Evolutionary conservation across 306 rosid genomes (phyloP).

Genomic region (Cicer pinnatifidum): DNA sequence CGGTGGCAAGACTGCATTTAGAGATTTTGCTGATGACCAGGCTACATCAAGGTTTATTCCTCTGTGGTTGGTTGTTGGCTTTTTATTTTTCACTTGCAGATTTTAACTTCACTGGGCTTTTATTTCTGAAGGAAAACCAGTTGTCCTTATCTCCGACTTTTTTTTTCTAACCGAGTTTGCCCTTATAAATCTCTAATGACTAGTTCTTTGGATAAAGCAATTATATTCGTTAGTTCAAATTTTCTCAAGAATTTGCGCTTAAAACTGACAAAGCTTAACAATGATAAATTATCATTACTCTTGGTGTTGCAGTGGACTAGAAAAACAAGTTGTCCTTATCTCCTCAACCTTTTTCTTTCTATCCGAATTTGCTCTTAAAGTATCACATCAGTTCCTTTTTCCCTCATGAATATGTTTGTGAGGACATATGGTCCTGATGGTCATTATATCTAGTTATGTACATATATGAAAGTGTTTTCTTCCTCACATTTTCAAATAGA

Average conservation of each 20-base stretch:
- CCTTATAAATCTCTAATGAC: constrained; percentile 12
- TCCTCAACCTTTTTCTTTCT: constrained; percentile 17
- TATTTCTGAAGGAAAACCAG: constrained; percentile 32
- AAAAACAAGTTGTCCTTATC: constrained; percentile 8
- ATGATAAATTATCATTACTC: constrained; percentile 17
- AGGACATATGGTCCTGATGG: constrained; percentile 26
- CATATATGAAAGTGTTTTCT: constrained; percentile 8
- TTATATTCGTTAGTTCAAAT: constrained; percentile 13
- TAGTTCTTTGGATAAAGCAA: constrained; percentile 33
- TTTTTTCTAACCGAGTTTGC: constrained; percentile 26
- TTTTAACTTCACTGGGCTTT: neutral
- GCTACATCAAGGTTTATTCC: constrained; percentile 76
- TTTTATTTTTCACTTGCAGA: constrained; percentile 14
- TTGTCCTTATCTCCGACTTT: constrained; percentile 14
- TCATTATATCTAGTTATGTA: constrained; percentile 19
- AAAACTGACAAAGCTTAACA: neutral
- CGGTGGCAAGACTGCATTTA: constrained; percentile 77
- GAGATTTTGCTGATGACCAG: constrained; percentile 83
- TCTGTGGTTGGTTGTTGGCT: constrained; percentile 31
- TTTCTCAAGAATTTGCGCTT: constrained; percentile 15
- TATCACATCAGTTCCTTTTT: constrained; percentile 27
- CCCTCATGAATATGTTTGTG: neutral
- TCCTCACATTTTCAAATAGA: constrained; percentile 27
- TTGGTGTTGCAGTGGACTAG: constrained; percentile 14
- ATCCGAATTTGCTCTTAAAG: constrained; percentile 24